Evolutionary conservation across 148 eudicot species (phyloP), one percentile per base, ranked within the genome.

Genomic region (Rhododendron vialii): DNA sequence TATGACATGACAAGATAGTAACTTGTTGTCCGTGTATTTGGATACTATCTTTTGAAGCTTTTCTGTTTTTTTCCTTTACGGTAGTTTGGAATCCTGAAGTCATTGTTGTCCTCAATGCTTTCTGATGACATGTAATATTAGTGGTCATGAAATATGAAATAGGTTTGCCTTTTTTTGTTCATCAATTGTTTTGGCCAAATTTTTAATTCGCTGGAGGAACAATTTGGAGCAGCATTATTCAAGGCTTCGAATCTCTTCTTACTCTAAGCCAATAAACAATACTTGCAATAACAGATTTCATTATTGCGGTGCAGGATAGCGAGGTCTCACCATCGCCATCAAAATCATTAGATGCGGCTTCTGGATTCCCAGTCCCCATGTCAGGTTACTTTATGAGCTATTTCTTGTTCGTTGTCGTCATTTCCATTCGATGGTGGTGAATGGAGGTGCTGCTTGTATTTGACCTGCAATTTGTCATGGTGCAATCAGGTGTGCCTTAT

Each of bases 311-410:
- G 73, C 53, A 84, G 81, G 73, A 41, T n/a, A 84, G 69, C 15
- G 51, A 38, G 26, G 36, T 76, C 82, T 53, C 78, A 22, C 81
- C 69, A 53, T 33, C 48, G 7, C 48, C 50, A 76, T 41, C 79
- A 7, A 7, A 35, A 50, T 45, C 45, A 53, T 15, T 36, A 53
- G 51, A 36, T 24, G 53, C 1, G 3, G 57, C 38, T 51, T 24
- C 82, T 35, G 86, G 81, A 75, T 41, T 51, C n/a, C 5, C 41
- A 38, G 53, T 51, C 15, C 71, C 81, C 20, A 22, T 38, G 15
- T 76, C 22, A 45, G 57, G 82, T 84, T 47, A 73, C 82, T 76
- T 76, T n/a, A n/a, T 76, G n/a, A 51, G 61, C 51, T 75, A 55
- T 55, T 53, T 57, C 51, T 63, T 38, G 20, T 43, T 82, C 51